Base-by-base conservation (phyloP, 2,329 filamentous ascomycete genomes). In the Penicillium sp. region DNA sequence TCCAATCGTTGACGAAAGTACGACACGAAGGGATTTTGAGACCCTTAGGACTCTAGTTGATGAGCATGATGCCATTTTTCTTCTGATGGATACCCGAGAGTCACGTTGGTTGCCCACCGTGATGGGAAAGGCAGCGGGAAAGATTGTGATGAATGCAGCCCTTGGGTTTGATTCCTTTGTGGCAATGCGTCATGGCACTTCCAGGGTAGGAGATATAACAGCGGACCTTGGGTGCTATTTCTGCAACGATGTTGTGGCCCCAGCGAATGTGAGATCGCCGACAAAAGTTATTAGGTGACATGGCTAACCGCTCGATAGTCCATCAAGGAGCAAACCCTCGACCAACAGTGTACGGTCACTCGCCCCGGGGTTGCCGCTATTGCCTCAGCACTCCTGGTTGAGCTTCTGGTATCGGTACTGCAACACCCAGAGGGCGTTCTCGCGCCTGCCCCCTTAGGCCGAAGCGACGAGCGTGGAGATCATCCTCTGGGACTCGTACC, bases 301-400 rank as follows among this genome's bases (percentile, higher is more conserved):
- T 14, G 26, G 46, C 59, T 65, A 53, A 65, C 54, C 33, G 42
- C 35, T n/a, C 26, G 56, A 47, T 67, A 96, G 90, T 96, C 92
- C 2, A 84, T 96, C 69, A 96, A 93, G 74, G 92, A 96, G 67
- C 90, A 92, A 65, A 97, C 94, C 0, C 85, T 99, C 11, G 94
- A 99, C 71, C 94, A 99, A 72, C 94, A 97, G 75, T 99, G 94
- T 74, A 99, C 94, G 0, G 94, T 99, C 20, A 99, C 94, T 2
- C 86, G 94, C 9, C 94, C 94, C 0, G 94, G 94, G 15, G 86
- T 96, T 33, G 93, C 94, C 14, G 88, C 92, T 9, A 94, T 97
- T 54, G 94, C 94, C 7, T 97, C 94, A 2, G 90, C 91, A 2
- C 81, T 96, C 31, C 82, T 97, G 6, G 93, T 97, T 46, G 94